phyloP scores from a whole-genome alignment of 306 rosid genomes.

The Acacia confusa region DNA sequence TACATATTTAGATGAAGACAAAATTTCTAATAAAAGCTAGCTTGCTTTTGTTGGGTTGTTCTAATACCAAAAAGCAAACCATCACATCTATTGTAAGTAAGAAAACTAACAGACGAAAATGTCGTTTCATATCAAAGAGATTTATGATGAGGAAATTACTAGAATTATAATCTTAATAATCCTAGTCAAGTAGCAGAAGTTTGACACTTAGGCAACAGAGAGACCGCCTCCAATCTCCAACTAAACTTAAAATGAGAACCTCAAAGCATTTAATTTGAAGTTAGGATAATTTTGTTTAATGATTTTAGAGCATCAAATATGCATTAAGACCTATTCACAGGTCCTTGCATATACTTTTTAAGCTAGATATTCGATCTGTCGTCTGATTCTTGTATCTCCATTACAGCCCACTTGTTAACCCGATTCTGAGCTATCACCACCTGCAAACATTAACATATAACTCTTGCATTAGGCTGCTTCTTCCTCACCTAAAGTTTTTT shows the following conservation, averaged over 20 bases:
- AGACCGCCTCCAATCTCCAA: background rate
- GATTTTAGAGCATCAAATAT: background rate
- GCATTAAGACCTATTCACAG: background rate
- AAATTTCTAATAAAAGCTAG: background rate
- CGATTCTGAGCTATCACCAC: slow-evolving; percentile 45
- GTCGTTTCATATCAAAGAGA: background rate
- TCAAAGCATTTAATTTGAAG: background rate
- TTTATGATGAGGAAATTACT: background rate
- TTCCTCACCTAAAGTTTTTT: background rate
- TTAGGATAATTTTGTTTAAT: background rate
- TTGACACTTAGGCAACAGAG: background rate
- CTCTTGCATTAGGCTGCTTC: background rate
- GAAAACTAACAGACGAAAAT: background rate
- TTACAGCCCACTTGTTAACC: slow-evolving; percentile 39
- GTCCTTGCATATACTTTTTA: background rate
- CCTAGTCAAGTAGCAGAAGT: background rate
- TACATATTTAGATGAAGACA: no score
- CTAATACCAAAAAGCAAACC: background rate
- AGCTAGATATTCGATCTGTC: background rate
- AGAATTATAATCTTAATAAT: background rate
- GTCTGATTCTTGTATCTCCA: slow-evolving; percentile 25
- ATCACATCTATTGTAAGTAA: background rate
- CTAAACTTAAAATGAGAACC: background rate
- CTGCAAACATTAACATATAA: slow-evolving; percentile 22
- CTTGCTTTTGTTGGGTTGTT: background rate